A percentile compares a stretch with the other conserved stretches of the same genome.
phyloP scores from a whole-genome alignment of 164 flowering plant species.

The Vitis riparia region DNA sequence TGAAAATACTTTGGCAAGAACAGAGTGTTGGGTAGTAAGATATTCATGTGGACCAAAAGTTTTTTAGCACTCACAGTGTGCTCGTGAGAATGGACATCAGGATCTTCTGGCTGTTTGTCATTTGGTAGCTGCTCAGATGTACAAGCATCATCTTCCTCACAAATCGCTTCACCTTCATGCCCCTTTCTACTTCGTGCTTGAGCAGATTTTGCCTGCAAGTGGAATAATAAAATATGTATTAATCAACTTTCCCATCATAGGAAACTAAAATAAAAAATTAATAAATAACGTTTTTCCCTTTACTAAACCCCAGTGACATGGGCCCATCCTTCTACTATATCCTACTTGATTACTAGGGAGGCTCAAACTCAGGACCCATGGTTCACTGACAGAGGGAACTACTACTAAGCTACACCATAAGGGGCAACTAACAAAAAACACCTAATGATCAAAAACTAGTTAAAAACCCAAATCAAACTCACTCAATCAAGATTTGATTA shows the following conservation, averaged over 20 bases:
- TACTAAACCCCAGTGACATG: no score
- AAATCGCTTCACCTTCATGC: conserved; percentile 52
- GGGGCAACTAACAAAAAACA: no score
- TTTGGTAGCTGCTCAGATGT: conserved; percentile 48
- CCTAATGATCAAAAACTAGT: no score
- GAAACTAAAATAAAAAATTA: no score
- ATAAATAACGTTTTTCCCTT: no score
- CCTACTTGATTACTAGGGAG: no score
- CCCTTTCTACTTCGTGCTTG: conserved; percentile 58
- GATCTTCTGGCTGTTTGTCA: conserved; percentile 57
- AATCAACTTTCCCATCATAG: background rate
- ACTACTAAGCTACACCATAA: no score
- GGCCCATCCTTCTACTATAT: no score
- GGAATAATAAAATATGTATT: background rate
- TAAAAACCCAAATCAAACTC: background rate
- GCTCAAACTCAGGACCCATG: no score
- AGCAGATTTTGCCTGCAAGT: conserved; percentile 46
- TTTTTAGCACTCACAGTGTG: conserved; percentile 36
- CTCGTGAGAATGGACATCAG: conserved; percentile 42
- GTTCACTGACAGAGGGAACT: no score
- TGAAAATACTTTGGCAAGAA: no score
- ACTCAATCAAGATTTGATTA: background rate
- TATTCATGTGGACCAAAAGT: background rate
- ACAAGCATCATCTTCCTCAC: conserved; percentile 60
- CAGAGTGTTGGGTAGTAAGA: no score